These are phyloP conservation scores for Tolypocladium guangdongense DNA, from an alignment of 2,329 filamentous ascomycete species.

Conservation along the genomic window DNA sequence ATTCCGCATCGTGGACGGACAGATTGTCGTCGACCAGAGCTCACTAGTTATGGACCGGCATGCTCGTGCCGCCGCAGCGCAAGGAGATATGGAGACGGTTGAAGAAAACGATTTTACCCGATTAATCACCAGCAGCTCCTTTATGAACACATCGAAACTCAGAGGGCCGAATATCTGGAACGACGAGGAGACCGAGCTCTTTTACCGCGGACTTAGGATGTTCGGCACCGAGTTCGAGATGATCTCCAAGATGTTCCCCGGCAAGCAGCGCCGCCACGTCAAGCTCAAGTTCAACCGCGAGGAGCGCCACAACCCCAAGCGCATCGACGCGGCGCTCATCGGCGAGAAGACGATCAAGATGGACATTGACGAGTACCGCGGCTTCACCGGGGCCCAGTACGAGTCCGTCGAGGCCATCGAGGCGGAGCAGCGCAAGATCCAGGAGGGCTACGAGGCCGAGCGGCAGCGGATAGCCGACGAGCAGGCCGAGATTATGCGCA, in stretches of 20 bases:
- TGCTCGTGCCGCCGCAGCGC: slow-evolving; percentile 44
- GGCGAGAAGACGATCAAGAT: slow-evolving; percentile 47
- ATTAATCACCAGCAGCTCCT: slow-evolving; percentile 58
- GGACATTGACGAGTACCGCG: slow-evolving; percentile 49
- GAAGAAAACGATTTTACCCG: slow-evolving; percentile 73
- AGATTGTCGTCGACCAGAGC: slow-evolving; percentile 59
- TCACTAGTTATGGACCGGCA: slow-evolving; percentile 60
- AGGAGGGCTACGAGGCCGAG: slow-evolving; percentile 34
- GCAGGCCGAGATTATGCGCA: slow-evolving; percentile 34
- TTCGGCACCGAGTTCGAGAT: slow-evolving; percentile 79
- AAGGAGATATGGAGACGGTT: slow-evolving; percentile 47
- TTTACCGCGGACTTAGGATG: slow-evolving; percentile 64
- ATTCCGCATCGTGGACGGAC: slow-evolving; percentile 58
- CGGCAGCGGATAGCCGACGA: slow-evolving; percentile 32
- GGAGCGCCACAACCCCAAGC: slow-evolving; percentile 53
- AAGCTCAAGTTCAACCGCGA: slow-evolving; percentile 78
- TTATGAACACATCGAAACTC: slow-evolving; percentile 49
- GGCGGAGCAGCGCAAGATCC: slow-evolving; percentile 39
- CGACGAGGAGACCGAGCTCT: slow-evolving; percentile 58
- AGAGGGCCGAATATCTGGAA: slow-evolving; percentile 58
- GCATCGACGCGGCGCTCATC: slow-evolving; percentile 53
- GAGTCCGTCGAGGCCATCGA: slow-evolving; percentile 44
- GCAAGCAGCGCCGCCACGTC: slow-evolving; percentile 60
- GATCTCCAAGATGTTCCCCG: slow-evolving; percentile 65
- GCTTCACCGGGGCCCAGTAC: slow-evolving; percentile 40